phyloP scores from a whole-genome alignment of 1,284 basidiomycete genomes.

The Naganishia sp. region DNA sequence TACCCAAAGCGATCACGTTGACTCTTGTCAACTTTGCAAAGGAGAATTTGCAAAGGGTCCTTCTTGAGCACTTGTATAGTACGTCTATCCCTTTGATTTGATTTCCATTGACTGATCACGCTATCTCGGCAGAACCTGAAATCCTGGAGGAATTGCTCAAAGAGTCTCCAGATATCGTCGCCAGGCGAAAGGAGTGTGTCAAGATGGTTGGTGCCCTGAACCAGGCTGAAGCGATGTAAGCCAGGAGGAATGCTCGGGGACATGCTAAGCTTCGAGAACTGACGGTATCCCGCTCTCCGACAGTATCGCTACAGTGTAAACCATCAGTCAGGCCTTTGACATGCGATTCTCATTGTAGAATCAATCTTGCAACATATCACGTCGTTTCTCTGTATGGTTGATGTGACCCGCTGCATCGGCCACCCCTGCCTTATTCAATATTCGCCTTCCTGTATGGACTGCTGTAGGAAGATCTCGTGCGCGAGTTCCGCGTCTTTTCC shows the following conservation, averaged over 20 bases:
- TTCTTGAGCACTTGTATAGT: slow-evolving; percentile 81
- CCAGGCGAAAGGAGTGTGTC: slow-evolving; percentile 79
- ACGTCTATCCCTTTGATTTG: not conserved
- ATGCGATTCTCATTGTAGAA: not conserved
- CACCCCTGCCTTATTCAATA: no score
- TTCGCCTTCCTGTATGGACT: not conserved
- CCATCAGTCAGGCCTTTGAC: not conserved
- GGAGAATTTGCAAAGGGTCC: slow-evolving; percentile 85
- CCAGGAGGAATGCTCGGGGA: not conserved
- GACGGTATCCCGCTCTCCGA: not conserved
- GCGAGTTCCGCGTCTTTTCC: slow-evolving; percentile 4
- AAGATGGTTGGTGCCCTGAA: slow-evolving; percentile 85
- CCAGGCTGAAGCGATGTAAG: slow-evolving; percentile 76
- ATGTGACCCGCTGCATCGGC: no score
- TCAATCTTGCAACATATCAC: not conserved
- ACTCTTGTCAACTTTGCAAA: slow-evolving; percentile 91
- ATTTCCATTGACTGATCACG: not conserved
- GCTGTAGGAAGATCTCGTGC: not conserved
- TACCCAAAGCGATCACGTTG: slow-evolving; percentile 93
- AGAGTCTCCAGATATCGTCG: slow-evolving; percentile 65
- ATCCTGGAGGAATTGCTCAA: slow-evolving; percentile 88
- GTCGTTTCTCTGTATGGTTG: no score
- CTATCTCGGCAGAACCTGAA: slow-evolving; percentile 62
- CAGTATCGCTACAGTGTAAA: slow-evolving; percentile 13
- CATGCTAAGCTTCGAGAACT: not conserved